Conservation (phyloP, 306 rosid species). For the Sindora glabra region DNA sequence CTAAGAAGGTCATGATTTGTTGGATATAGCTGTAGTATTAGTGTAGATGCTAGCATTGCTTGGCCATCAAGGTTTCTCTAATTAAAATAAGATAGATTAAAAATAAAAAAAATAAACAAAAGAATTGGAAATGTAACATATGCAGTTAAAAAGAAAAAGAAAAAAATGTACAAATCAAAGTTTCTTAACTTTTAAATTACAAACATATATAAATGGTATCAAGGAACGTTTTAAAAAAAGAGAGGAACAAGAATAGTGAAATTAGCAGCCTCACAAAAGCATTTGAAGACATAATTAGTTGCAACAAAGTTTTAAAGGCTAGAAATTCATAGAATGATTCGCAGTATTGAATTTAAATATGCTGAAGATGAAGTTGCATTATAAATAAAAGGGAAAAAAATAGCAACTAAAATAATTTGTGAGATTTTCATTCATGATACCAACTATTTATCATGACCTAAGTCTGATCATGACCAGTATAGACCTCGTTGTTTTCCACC, state of each 20-base stretch:
- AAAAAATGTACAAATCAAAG: neutral
- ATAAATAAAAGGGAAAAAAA: too few relatives aligned
- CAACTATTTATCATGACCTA: too few relatives aligned
- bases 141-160: conserved; percentile 5
- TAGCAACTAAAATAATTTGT: too few relatives aligned
- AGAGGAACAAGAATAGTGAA: neutral
- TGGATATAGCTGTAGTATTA: conserved; percentile 80
- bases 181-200: neutral
- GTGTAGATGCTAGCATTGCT: conserved; percentile 80
- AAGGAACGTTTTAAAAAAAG: neutral
- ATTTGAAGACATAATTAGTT: conserved; percentile 74
- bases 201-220: neutral
- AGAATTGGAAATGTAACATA: neutral
- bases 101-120: neutral
- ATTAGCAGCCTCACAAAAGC: conserved; percentile 81
- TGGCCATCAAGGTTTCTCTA: conserved; percentile 85
- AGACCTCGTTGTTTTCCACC: too few relatives aligned
- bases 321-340: conserved; percentile 79
- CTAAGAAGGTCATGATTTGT: conserved; percentile 58
- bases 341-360: conserved; percentile 75
- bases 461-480: too few relatives aligned
- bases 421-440: too few relatives aligned
- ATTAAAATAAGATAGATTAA: conserved; percentile 21
- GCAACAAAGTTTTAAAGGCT: conserved; percentile 78
- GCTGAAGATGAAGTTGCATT: too few relatives aligned